A percentile compares a stretch with the other conserved stretches of the same genome.
Evolutionary conservation across 2,329 filamentous ascomycete genomes (phyloP).

Genomic region (Neocucurbitaria cava): DNA sequence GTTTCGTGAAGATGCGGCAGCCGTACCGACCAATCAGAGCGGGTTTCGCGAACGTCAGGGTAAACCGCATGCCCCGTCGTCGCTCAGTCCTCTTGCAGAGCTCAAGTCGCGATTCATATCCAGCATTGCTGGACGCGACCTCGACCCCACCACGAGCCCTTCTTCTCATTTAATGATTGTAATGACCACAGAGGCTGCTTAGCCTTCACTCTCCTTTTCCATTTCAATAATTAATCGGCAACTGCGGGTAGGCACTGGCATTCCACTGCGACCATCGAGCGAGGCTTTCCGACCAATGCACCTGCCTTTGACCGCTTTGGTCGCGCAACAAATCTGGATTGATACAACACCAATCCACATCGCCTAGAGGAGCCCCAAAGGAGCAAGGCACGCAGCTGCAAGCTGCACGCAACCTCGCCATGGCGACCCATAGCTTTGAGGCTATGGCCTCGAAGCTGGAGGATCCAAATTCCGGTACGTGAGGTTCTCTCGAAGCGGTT

Average conservation of each 20-base stretch:
- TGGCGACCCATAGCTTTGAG: constrained; percentile 54
- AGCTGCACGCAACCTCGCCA: constrained; percentile 35
- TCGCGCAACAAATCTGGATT: constrained; percentile 22
- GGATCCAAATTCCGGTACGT: constrained; percentile 49
- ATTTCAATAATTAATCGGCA: constrained; percentile 23
- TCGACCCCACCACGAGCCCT: constrained; percentile 29
- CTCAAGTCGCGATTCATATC: constrained; percentile 36
- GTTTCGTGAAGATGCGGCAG: not conserved
- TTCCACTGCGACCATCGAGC: constrained; percentile 22
- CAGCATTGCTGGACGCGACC: constrained; percentile 41
- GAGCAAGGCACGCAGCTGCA: constrained; percentile 27
- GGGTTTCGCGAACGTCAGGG: constrained; percentile 1
- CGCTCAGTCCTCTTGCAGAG: constrained; percentile 25
- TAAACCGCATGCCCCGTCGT: constrained; percentile 13
- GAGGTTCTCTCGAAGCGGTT: not conserved
- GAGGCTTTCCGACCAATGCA: constrained; percentile 35
- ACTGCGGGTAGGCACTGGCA: constrained; percentile 7
- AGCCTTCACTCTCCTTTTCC: constrained; percentile 31
- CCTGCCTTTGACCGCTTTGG: constrained; percentile 20
- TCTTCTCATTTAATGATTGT: constrained; percentile 37
- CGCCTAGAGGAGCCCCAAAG: constrained; percentile 9
- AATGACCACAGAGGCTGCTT: constrained; percentile 31
- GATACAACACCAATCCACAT: constrained; percentile 8
- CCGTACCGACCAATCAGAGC: constrained; percentile 13
- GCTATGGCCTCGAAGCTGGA: constrained; percentile 56